Conservation (phyloP, 768 basidiomycete species). For the Mycena galopus region DNA sequence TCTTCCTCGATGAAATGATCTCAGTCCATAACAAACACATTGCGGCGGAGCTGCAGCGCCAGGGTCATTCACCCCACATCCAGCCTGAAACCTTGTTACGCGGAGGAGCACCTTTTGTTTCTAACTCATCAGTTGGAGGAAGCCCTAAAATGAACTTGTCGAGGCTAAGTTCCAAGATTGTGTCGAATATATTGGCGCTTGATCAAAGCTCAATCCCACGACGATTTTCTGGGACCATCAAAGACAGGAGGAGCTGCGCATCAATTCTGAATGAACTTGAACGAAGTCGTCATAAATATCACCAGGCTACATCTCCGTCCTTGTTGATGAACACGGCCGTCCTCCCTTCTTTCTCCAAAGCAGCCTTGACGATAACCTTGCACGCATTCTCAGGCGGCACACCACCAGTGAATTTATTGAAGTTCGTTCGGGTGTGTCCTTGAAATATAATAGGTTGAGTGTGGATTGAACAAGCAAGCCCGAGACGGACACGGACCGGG, state of each 20-base stretch:
- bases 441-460: background rate
- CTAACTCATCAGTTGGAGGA: no score
- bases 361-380: slow-evolving; percentile 16
- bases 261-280: no score
- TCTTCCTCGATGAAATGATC: background rate
- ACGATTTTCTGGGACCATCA: no score
- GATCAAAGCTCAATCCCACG: no score
- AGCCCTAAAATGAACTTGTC: no score
- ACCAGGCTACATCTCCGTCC: slow-evolving; percentile 17
- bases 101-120: background rate
- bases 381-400: slow-evolving; percentile 4
- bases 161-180: no score
- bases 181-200: no score
- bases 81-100: background rate
- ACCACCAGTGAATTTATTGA: slow-evolving; percentile 12
- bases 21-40: background rate
- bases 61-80: background rate
- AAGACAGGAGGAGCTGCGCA: no score
- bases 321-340: slow-evolving; percentile 23
- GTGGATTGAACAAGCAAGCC: background rate
- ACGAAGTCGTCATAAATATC: no score
- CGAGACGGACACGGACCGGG: background rate
- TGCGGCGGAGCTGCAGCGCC: background rate
- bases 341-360: slow-evolving; percentile 13
- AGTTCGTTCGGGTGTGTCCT: slow-evolving; percentile 23